Base-by-base conservation (phyloP, 495 filamentous ascomycete genomes). In the Pseudevernia furfuracea region DNA sequence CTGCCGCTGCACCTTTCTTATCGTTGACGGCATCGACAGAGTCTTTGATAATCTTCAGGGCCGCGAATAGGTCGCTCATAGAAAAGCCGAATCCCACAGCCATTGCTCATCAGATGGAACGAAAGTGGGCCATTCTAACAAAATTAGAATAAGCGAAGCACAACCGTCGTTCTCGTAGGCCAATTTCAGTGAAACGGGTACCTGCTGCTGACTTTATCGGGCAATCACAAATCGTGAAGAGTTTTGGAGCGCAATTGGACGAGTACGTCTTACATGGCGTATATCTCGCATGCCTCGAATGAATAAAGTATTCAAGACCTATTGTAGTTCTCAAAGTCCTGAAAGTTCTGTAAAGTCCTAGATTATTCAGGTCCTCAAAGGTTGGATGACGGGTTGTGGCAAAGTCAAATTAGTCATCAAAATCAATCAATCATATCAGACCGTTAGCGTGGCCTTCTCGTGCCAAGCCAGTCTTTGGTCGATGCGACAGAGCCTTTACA, bases 11-110 rank as follows among this genome's bases (percentile, higher is more conserved):
- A 9, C 76, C 75, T 46, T 66, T 69, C 46, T 37, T 67, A 48
- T 71, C 65, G 46, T 73, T 62, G 17, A 77, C 60, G 4, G 75
- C 73, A 19, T 72, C 65, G 58, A 78, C 58, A 12, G 72, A 64
- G 34, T 77, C 70, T 67, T 76, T 74, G 53, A 76, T 66, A 32
- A 78, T 23, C 39, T 71, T 67, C 34, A 70, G 61, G 23, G 71
- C 69, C 14, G 65, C 56, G 37, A 76, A 73, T 28, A 76, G 66
- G 58, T 78, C 75, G 36, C 74, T 74, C 23, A 74, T 68, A 8
- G 74, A 76, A 61, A 71, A 71, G 12, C 76, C 73, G 49, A 77
- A 76, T 10, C 73, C 69, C 17, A 73, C 66, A 10, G 72, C 62
- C 74, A 78, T 76, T 58, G 38, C 28, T 46, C 53, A 36, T 43